phyloP scores from a whole-genome alignment of 306 rosid genomes.

The Pueraria montana region DNA sequence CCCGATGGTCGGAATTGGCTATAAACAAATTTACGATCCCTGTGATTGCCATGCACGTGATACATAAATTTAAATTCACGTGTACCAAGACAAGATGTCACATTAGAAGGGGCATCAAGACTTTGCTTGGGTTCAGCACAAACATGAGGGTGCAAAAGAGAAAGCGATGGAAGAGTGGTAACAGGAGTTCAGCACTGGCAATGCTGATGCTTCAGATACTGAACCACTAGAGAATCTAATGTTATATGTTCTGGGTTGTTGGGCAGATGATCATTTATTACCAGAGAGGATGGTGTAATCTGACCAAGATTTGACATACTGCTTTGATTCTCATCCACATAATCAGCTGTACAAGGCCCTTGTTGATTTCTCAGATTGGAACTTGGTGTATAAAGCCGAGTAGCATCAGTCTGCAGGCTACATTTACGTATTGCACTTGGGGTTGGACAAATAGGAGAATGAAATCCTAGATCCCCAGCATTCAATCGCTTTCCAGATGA shows the following conservation, averaged over 20 bases:
- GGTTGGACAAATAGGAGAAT: slow-evolving; percentile 65
- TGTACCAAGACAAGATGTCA: slow-evolving; percentile 77
- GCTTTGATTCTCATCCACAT: slow-evolving; percentile 63
- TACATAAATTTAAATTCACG: slow-evolving; percentile 70
- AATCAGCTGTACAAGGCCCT: slow-evolving; percentile 57
- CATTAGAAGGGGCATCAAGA: slow-evolving; percentile 82
- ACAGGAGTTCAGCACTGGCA: slow-evolving; percentile 90
- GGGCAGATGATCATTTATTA: slow-evolving; percentile 60
- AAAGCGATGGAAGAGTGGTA: slow-evolving; percentile 87
- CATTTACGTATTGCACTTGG: neutral
- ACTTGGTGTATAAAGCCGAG: slow-evolving; percentile 61
- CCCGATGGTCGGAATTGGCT: slow-evolving; percentile 85
- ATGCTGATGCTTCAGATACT: slow-evolving; percentile 89
- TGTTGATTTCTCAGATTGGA: slow-evolving; percentile 60
- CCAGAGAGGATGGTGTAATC: slow-evolving; percentile 57
- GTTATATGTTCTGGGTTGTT: slow-evolving; percentile 71
- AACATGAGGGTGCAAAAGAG: slow-evolving; percentile 83
- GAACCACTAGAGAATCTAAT: slow-evolving; percentile 78
- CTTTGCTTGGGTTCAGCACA: slow-evolving; percentile 87
- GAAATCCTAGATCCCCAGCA: slow-evolving; percentile 67
- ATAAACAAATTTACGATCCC: slow-evolving; percentile 86
- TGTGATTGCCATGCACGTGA: slow-evolving; percentile 77
- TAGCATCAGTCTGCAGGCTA: slow-evolving; percentile 53
- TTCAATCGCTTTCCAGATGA: slow-evolving; percentile 69
- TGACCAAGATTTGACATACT: slow-evolving; percentile 55